A percentile compares a stretch with the other conserved stretches of the same genome.
These are phyloP conservation scores for Boletus pseudo-olivaceus DNA, from an alignment of 768 basidiomycete genomes.

Conservation along the genomic window DNA sequence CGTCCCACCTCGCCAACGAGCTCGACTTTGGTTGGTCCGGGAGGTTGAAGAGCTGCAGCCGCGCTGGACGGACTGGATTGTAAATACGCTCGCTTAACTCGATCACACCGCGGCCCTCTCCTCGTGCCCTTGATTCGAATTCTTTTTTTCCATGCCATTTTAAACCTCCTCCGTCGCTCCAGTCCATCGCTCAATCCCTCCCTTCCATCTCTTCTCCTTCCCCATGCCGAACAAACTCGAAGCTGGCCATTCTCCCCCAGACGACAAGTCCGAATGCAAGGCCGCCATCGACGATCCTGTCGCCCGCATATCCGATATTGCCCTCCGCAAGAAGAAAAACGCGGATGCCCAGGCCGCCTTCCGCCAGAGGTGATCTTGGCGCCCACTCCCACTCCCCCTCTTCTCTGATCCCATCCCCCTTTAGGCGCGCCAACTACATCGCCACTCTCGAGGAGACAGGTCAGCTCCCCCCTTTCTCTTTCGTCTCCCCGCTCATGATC, in stretches of 20 bases:
- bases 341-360: slow-evolving; percentile 88
- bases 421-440: slow-evolving; percentile 75
- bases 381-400: background rate
- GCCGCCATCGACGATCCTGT: slow-evolving; percentile 33
- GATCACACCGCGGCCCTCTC: slow-evolving; percentile 43
- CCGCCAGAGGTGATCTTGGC: slow-evolving; percentile 47
- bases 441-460: slow-evolving; percentile 83
- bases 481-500: slow-evolving; percentile 14
- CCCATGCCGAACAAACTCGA: slow-evolving; percentile 32
- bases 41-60: background rate
- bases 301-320: slow-evolving; percentile 58
- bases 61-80: slow-evolving; percentile 33
- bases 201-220: slow-evolving; percentile 2
- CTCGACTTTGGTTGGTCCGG: background rate
- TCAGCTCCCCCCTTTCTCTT: slow-evolving; percentile 20
- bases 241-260: slow-evolving; percentile 29
- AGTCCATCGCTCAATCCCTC: slow-evolving; percentile 10
- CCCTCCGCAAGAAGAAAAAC: slow-evolving; percentile 83
- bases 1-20: background rate
- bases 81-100: slow-evolving; percentile 37
- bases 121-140: slow-evolving; percentile 69
- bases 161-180: slow-evolving; percentile 38
- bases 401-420: slow-evolving; percentile 22
- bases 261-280: slow-evolving; percentile 36
- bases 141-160: slow-evolving; percentile 63